Conservation (phyloP, 139 green algal genomes). For the Chlorella vulgaris region DNA sequence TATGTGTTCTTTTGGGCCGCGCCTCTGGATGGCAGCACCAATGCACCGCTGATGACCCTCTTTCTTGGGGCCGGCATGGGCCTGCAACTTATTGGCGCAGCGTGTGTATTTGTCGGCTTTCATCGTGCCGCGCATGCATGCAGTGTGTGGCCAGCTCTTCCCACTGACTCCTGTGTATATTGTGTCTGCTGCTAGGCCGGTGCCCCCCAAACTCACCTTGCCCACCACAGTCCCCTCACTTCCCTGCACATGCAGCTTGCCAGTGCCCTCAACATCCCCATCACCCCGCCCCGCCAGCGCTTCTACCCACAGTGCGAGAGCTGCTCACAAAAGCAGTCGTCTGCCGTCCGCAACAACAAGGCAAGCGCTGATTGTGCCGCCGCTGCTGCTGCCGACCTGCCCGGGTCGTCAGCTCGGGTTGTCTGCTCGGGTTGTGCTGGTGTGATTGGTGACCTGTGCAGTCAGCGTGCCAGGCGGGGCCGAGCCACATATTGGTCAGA, state of each 20-base stretch:
- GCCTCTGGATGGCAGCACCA: neutral
- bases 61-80: too few species aligned
- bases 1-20: too few species aligned
- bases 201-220: neutral
- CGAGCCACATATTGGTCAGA: too few species aligned
- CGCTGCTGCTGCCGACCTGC: neutral
- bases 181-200: neutral
- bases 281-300: slow-evolving; percentile 28
- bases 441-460: too few species aligned
- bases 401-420: neutral
- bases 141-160: too few species aligned
- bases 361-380: neutral
- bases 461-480: too few species aligned
- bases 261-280: slow-evolving; percentile 34
- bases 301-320: slow-evolving; percentile 60
- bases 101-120: too few species aligned
- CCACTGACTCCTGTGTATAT: neutral
- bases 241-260: neutral
- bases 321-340: slow-evolving; percentile 67
- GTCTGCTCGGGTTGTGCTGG: too few species aligned
- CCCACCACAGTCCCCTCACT: neutral
- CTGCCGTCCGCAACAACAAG: slow-evolving; percentile 48
- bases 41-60: too few species aligned
- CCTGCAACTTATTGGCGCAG: too few species aligned
- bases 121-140: too few species aligned